Evolutionary conservation across 2,329 filamentous ascomycete genomes (phyloP), one percentile per base, ranked within the genome.

Genomic region (Scedosporium minutisporum): DNA sequence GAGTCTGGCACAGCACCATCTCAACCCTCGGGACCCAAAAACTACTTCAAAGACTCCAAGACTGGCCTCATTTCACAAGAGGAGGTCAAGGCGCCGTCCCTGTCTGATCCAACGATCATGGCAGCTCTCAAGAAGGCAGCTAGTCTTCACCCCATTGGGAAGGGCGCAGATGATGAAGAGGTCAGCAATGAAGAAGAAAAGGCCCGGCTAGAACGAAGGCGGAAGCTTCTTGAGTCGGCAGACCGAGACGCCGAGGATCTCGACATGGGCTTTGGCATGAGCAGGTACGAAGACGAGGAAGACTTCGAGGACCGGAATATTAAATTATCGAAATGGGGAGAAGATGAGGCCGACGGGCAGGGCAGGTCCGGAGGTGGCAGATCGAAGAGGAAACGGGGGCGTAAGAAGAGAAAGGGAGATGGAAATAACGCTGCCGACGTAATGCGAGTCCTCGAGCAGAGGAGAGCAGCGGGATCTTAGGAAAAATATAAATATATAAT

Each of bases 261-360:
- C 76, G 95, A 99, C 70, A 85, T 97, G 80, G 93, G 93, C 64
- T 97, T 99, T 70, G 95, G 95, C 41, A 90, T 87, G 21, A 95
- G 89, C 70, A 83, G 93, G 29, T 88, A 91, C 69, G 92, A 90
- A 62, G 95, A 97, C 69, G 92, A 93, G 59, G 93, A 93, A 64
- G 93, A 96, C 66, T 83, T 88, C 66, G 90, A 92, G 48, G 81
- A 82, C 23, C 80, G 78, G 53, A 86, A 82, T 67, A 76, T 91
- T 65, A 90, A 89, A 76, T 74, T 93, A 62, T 86, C 84, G 46
- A 77, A 85, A 69, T 90, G 90, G 80, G 83, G 79, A 23, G 79
- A 77, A 18, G 82, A 76, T 1, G 82, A 81, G 18, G 82, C 78
- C 12, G 81, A 78, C 3, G 82, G 76, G 1, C 79, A 77, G 1